Conservation (phyloP, 129 eudicot genomes). For the Deinandra increscens region DNA sequence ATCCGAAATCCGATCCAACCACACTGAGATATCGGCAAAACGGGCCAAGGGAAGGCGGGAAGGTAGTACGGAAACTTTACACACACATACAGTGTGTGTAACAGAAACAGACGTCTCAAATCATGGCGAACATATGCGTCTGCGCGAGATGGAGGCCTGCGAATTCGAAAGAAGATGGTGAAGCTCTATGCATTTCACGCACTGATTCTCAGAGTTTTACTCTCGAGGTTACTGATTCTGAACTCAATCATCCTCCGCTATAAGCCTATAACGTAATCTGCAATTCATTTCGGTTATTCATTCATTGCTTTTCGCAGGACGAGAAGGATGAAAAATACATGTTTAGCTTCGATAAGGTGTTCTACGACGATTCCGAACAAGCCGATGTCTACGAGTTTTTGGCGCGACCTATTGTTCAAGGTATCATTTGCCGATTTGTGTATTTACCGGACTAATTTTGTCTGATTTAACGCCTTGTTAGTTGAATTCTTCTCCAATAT, state of each 20-base stretch:
- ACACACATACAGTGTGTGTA: background rate
- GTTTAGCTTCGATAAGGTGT: slow-evolving; percentile 75
- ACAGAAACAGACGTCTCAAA: slow-evolving; percentile 7
- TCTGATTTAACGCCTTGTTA: too few relatives aligned
- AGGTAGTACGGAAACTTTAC: too few relatives aligned
- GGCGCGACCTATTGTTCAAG: slow-evolving; percentile 71
- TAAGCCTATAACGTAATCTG: background rate
- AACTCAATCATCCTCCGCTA: slow-evolving; percentile 1
- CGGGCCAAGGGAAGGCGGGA: too few relatives aligned
- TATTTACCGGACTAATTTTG: background rate
- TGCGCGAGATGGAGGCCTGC: slow-evolving; percentile 78
- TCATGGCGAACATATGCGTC: slow-evolving; percentile 60
- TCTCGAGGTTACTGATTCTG: slow-evolving; percentile 66
- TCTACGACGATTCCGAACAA: slow-evolving; percentile 77
- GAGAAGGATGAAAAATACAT: slow-evolving; percentile 66
- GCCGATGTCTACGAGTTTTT: slow-evolving; percentile 66
- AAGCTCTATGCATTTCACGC: slow-evolving; percentile 45
- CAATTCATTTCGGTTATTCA: background rate
- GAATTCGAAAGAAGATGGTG: slow-evolving; percentile 50
- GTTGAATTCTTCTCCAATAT: too few relatives aligned
- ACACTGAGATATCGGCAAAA: too few relatives aligned
- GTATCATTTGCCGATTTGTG: slow-evolving; percentile 32
- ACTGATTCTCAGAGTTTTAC: slow-evolving; percentile 59
- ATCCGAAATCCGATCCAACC: too few relatives aligned
- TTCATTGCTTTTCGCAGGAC: slow-evolving; percentile 46